These are phyloP conservation scores for Phanerochaete carnosa DNA, from an alignment of 768 basidiomycete genomes.

Conservation along the genomic window DNA sequence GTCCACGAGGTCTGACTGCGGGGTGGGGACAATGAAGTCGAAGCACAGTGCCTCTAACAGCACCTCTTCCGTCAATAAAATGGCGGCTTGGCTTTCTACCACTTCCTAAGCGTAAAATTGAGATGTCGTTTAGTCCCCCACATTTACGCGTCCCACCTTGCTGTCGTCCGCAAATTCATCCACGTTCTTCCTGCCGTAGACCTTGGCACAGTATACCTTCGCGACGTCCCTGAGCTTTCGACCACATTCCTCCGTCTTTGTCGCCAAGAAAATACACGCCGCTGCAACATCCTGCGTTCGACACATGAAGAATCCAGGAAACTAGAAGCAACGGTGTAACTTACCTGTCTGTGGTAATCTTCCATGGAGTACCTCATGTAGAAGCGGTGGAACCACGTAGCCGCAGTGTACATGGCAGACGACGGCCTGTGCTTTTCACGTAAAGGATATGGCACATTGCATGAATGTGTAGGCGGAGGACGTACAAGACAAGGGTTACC, in stretches of 20 bases:
- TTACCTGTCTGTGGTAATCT: slow-evolving; percentile 75
- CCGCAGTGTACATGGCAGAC: slow-evolving; percentile 81
- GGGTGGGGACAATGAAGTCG: slow-evolving; percentile 76
- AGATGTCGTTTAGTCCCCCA: background rate
- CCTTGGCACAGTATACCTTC: slow-evolving; percentile 68
- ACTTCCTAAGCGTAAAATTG: slow-evolving; percentile 54
- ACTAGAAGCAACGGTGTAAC: background rate
- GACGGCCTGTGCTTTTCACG: slow-evolving; percentile 51
- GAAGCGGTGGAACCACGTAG: slow-evolving; percentile 89
- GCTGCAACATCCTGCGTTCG: slow-evolving; percentile 73
- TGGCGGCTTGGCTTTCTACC: slow-evolving; percentile 63
- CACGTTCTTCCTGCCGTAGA: slow-evolving; percentile 47
- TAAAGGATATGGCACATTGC: slow-evolving; percentile 11
- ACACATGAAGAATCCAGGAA: background rate
- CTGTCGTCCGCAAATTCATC: slow-evolving; percentile 57
- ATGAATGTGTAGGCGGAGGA: slow-evolving; percentile 18
- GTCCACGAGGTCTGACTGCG: slow-evolving; percentile 73
- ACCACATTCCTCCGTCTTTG: slow-evolving; percentile 90
- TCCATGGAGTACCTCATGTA: slow-evolving; percentile 86
- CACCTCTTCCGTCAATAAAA: slow-evolving; percentile 73
- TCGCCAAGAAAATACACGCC: slow-evolving; percentile 82
- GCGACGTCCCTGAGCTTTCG: slow-evolving; percentile 86
- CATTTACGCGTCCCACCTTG: slow-evolving; percentile 42
- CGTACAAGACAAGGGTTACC: slow-evolving; percentile 73
- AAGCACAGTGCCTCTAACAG: slow-evolving; percentile 83